Conservation (phyloP, 2,329 filamentous ascomycete species). For the Phaeoacremonium minimum region DNA sequence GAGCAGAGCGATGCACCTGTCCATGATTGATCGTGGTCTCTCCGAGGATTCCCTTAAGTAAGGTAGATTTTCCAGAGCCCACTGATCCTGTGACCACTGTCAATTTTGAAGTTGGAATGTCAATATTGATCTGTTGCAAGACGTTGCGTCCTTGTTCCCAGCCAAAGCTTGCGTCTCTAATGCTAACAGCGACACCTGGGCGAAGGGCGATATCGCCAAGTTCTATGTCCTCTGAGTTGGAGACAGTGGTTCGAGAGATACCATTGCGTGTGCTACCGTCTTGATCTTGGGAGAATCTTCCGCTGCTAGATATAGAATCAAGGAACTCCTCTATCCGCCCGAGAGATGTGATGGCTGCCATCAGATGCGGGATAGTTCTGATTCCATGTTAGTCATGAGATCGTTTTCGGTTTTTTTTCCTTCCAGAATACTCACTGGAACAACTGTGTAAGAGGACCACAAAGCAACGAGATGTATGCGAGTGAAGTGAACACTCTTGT, state of each 20-base stretch:
- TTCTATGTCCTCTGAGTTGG: too few relatives aligned
- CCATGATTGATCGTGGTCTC: constrained; percentile 18
- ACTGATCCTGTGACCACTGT: constrained; percentile 26
- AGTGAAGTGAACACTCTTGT: constrained; percentile 34
- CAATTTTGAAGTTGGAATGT: constrained; percentile 5
- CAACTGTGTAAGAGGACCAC: constrained; percentile 30
- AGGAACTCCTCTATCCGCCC: constrained; percentile 33
- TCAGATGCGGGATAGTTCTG: constrained; percentile 28
- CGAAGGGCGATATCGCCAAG: background rate
- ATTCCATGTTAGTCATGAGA: too few relatives aligned
- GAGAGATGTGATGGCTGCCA: constrained; percentile 31
- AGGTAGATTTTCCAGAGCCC: constrained; percentile 28
- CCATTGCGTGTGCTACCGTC: constrained; percentile 10
- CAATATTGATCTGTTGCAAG: constrained; percentile 4
- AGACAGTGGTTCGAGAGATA: background rate
- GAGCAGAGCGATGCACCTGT: constrained; percentile 7
- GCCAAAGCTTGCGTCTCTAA: background rate
- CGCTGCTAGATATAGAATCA: too few relatives aligned
- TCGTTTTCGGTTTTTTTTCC: too few relatives aligned
- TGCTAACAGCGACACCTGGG: background rate
- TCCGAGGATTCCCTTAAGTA: constrained; percentile 23
- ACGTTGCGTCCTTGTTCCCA: constrained; percentile 8
- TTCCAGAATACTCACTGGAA: too few relatives aligned
- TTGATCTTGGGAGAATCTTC: too few relatives aligned
- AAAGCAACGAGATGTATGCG: constrained; percentile 32